These are phyloP conservation scores for Acaromyces ingoldii DNA, from an alignment of 1,284 basidiomycete species.

Conservation along the genomic window DNA sequence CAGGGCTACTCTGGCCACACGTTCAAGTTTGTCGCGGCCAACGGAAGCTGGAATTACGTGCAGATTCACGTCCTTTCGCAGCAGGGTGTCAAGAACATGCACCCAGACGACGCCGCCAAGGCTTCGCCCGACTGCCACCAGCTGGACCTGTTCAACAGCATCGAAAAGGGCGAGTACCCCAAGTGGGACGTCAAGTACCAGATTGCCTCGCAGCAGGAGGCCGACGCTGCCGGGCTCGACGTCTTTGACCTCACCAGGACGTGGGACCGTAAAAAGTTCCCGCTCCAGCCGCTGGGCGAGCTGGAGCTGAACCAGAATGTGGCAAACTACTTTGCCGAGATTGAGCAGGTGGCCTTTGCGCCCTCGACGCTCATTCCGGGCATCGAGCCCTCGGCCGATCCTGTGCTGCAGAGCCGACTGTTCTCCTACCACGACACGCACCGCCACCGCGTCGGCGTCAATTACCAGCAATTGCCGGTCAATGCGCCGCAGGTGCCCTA, in stretches of 20 bases:
- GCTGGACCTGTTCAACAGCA: constrained; percentile 41
- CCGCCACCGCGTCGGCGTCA: constrained; percentile 61
- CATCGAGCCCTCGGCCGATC: constrained; percentile 36
- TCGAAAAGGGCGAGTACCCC: constrained; percentile 39
- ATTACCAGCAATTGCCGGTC: constrained; percentile 32
- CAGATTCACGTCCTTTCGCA: constrained; percentile 35
- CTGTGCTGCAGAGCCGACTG: constrained; percentile 40
- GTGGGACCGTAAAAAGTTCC: constrained; percentile 32
- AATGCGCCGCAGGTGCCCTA: constrained; percentile 17
- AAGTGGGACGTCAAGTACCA: constrained; percentile 44
- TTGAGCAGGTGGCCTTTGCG: constrained; percentile 31
- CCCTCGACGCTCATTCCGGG: constrained; percentile 31
- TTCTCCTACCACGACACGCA: constrained; percentile 72
- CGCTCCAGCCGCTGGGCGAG: constrained; percentile 32
- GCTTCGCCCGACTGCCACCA: constrained; percentile 29
- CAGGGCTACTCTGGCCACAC: constrained; percentile 84
- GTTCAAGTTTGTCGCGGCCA: constrained; percentile 32
- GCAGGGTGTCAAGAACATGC: constrained; percentile 26
- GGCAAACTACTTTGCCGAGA: constrained; percentile 44
- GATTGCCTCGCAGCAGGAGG: constrained; percentile 27
- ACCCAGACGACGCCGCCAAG: constrained; percentile 23
- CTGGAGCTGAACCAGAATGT: constrained; percentile 36
- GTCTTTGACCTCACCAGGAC: constrained; percentile 38
- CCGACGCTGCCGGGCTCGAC: constrained; percentile 18
- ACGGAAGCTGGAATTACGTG: constrained; percentile 33